Evolutionary conservation across 1,284 basidiomycete species (phyloP).

Genomic region (Irpex lacteus): DNA sequence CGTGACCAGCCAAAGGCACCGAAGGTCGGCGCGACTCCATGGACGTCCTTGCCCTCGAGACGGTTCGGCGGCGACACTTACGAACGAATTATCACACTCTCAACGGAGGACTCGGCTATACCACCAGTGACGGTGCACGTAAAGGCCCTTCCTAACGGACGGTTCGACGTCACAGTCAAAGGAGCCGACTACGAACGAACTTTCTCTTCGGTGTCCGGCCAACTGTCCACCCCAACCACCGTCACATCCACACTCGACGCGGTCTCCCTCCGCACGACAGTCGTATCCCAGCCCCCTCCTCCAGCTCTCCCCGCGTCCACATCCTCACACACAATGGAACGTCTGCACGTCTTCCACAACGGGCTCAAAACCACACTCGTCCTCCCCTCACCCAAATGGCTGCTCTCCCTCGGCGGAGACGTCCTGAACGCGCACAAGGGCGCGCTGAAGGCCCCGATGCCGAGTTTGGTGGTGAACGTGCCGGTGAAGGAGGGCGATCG

Average conservation of each 20-base stretch:
- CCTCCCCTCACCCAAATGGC: slow-evolving; percentile 64
- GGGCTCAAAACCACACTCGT: slow-evolving; percentile 59
- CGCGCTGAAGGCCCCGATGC: slow-evolving; percentile 79
- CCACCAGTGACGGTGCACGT: slow-evolving; percentile 41
- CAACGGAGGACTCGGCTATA: slow-evolving; percentile 21
- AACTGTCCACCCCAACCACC: slow-evolving; percentile 47
- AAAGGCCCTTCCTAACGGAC: slow-evolving; percentile 36
- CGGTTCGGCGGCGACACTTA: slow-evolving; percentile 76
- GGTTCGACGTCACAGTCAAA: slow-evolving; percentile 55
- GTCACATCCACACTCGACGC: slow-evolving; percentile 50
- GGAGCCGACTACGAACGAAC: slow-evolving; percentile 27
- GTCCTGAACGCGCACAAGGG: slow-evolving; percentile 49
- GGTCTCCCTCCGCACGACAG: slow-evolving; percentile 51
- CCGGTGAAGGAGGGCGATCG: slow-evolving; percentile 71
- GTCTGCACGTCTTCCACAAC: slow-evolving; percentile 65
- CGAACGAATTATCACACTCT: slow-evolving; percentile 54
- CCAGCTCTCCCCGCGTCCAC: slow-evolving; percentile 47
- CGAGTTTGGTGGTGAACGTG: slow-evolving; percentile 85
- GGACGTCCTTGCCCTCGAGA: slow-evolving; percentile 66
- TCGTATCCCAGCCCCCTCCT: slow-evolving; percentile 66
- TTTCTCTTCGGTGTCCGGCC: slow-evolving; percentile 55
- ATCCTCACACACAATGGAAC: slow-evolving; percentile 55
- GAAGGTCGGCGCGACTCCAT: slow-evolving; percentile 45
- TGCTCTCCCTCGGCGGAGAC: slow-evolving; percentile 59
- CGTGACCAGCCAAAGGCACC: slow-evolving; percentile 48